Evolutionary conservation across 148 eudicot species (phyloP).

Genomic region (Arbutus unedo): DNA sequence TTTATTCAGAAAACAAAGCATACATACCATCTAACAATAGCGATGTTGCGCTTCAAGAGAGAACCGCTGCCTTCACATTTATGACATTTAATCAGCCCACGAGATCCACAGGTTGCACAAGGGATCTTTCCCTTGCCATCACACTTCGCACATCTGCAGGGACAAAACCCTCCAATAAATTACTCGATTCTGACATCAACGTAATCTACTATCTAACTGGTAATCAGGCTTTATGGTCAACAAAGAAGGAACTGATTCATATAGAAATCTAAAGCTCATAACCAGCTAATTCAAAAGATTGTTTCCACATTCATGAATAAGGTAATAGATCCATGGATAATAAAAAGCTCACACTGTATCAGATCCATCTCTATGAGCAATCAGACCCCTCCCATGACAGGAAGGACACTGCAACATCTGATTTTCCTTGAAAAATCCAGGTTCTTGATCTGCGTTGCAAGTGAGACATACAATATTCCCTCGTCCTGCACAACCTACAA

Average conservation of each 20-base stretch:
- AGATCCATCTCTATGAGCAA: slow-evolving; percentile 94
- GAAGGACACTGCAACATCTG: slow-evolving; percentile 66
- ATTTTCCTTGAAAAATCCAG: slow-evolving; percentile 74
- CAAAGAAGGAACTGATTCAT: slow-evolving; percentile 4
- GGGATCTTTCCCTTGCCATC: slow-evolving; percentile 81
- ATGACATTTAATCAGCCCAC: slow-evolving; percentile 79
- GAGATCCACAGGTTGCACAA: slow-evolving; percentile 82
- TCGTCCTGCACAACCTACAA: slow-evolving; percentile 73
- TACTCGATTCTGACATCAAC: neutral
- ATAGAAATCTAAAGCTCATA: neutral
- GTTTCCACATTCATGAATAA: neutral
- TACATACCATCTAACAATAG: slow-evolving; percentile 78
- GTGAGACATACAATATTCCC: slow-evolving; percentile 66
- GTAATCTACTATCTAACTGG: neutral
- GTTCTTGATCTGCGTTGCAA: slow-evolving; percentile 83
- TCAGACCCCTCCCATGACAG: slow-evolving; percentile 91
- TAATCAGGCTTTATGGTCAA: slow-evolving; percentile 15
- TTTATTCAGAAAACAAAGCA: slow-evolving; percentile 4
- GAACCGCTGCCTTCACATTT: slow-evolving; percentile 72
- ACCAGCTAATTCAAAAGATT: neutral
- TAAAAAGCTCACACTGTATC: slow-evolving; percentile 68
- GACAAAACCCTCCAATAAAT: neutral
- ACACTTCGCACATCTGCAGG: slow-evolving; percentile 74
- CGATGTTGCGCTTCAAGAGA: slow-evolving; percentile 63
- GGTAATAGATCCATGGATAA: neutral